Base-by-base conservation (phyloP, 1,284 basidiomycete species). In the Fistulinella cinereoalba region DNA sequence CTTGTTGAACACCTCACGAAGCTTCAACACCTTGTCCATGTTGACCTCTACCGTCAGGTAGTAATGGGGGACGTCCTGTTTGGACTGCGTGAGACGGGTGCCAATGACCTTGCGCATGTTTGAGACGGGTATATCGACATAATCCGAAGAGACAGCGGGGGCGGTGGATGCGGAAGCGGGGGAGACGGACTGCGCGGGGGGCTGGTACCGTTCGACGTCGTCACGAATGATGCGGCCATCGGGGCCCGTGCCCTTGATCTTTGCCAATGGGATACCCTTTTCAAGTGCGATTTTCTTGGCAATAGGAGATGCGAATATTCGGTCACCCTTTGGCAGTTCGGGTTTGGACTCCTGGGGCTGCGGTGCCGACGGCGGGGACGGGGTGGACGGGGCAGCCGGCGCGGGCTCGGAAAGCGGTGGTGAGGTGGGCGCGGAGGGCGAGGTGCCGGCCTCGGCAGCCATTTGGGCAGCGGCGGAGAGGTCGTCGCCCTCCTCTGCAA, bases 281-380 rank as follows among this genome's bases (percentile, higher is more conserved):
- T 99, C 96, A 36, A 97, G 76, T 27, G 97, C 97, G 64, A 99
- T 86, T 73, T 95, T 95, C 77, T 96, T 96, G 21, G 96, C 97
- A 52, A 97, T 79, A 27, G 97, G 96, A 21, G 89, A 88, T 13
- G 95, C 96, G 62, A 97, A 95, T 74, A 98, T 93, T 48, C 85
- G 85, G 64, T 88, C 80, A 44, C 88, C 85, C 42, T 75, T 68
- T 32, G 82, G 72, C 56, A 87, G 73, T 40, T 85, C 81, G 24
- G 74, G 51, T 59, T 77, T 80, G 25, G 74, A 60, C 44, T 70
- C 65, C 56, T 61, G 67, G 18, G 72, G 55, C 55, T 74, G 71
- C 44, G 73, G 62, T 41, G 68, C 54, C 15, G 73, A 50, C 22
- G 67, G 56, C 37, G 76, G 69, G 29, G 71, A 56, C 57, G 79